Evolutionary conservation across 805 yeast genomes (phyloP), one percentile per base, ranked within the genome.

Genomic region (Wickerhamiella alocasiicola): DNA sequence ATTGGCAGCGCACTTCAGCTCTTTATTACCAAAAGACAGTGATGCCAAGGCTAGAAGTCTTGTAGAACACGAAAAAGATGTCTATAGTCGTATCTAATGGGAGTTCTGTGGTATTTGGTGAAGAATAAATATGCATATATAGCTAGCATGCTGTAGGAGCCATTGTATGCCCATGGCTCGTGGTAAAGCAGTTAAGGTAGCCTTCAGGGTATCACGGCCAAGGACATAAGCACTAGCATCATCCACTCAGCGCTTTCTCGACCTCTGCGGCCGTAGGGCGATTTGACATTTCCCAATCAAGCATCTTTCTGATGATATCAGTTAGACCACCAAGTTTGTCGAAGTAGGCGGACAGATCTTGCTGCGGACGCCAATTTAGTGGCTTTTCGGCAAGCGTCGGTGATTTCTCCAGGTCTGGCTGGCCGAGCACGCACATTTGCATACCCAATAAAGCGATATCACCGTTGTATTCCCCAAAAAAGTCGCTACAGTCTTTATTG

Each of bases 401-500:
- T 6, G n/a, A 28, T n/a, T 21, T 23, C 13, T 26, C 19, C 29
- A 36, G 21, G 3, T 28, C 34, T 2, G 40, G 40, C 3, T 28
- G 15, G 5, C 40, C 40, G 13, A 36, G 19, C 9, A 36, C 28
- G n/a, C 40, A 36, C 21, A 36, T 23, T 16, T 36, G 40, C 13
- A 26, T 21, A 4, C 25, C 32, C 9, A 36, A 25, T 9, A 36
- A 18, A 6, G 29, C 40, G 16, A 36, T 36, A 17, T 36, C 40
- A 4, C 40, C 40, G 6, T 13, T 4, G 25, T 59, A 58, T 1
- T 68, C 66, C 1, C 55, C 54, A 27, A 68, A 63, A 4, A 67
- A 60, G 0, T 67, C 61, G 17, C 55, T 45, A 13, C 66, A 59
- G 43, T 66, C 55, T 1, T 44, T 24, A 23, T 73, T 60, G 46